Conservation (phyloP, 169 alveolate species). For the Toxoplasma gondii region DNA sequence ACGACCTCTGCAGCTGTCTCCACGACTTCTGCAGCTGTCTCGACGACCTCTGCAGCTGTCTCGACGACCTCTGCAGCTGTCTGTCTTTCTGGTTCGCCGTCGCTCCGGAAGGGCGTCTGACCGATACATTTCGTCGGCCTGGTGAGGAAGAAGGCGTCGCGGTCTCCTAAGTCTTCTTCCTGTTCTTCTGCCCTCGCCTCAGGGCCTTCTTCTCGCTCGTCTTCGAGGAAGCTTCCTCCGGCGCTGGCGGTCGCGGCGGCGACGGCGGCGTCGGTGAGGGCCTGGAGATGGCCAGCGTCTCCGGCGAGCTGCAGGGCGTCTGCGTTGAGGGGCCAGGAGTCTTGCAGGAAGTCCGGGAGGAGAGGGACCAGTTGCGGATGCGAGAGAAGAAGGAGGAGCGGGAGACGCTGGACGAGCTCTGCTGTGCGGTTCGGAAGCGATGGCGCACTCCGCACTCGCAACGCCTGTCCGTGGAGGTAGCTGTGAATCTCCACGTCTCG, state of each 20-base stretch:
- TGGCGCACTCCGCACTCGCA: constrained; percentile 19
- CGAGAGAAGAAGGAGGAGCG: constrained; percentile 1
- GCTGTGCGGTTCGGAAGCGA: background rate
- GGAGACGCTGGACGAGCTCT: background rate
- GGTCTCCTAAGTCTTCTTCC: background rate
- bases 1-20: too few species aligned
- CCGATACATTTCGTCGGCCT: background rate
- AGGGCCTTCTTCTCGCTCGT: background rate
- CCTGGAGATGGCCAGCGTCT: background rate
- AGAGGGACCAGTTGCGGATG: constrained; percentile 19
- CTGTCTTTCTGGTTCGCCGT: background rate
- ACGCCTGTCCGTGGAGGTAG: background rate
- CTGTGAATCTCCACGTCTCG: background rate
- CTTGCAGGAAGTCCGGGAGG: background rate
- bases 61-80: background rate
- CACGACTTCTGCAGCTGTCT: too few species aligned
- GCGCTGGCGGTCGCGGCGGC: constrained; percentile 23
- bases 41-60: background rate
- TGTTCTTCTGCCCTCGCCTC: background rate
- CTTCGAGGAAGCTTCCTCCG: background rate
- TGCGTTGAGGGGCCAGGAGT: background rate
- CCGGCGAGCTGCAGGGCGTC: background rate
- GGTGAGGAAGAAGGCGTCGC: background rate
- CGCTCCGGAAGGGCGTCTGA: too few species aligned
- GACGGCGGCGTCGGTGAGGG: constrained; percentile 25